phyloP scores from a whole-genome alignment of 2,329 filamentous ascomycete species.

The Grosmannia clavigera region DNA sequence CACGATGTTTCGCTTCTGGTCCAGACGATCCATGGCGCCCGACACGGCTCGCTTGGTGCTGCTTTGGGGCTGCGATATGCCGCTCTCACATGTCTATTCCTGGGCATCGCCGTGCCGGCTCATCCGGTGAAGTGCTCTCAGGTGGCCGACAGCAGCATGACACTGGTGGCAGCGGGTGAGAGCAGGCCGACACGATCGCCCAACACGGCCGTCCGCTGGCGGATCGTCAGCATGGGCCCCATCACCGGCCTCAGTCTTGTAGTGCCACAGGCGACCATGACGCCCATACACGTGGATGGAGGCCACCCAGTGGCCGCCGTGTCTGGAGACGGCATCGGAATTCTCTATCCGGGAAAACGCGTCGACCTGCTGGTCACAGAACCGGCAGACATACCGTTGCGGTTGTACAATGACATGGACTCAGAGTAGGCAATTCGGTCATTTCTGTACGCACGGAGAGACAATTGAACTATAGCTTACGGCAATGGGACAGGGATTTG shows the following conservation, averaged over 20 bases:
- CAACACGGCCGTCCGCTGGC: not conserved
- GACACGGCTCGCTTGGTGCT: not conserved
- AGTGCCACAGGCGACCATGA: slow-evolving; percentile 2
- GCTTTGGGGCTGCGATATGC: not conserved
- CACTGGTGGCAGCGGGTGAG: not conserved
- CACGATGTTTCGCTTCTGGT: not conserved
- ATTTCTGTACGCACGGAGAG: not conserved
- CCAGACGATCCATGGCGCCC: not conserved
- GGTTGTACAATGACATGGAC: not conserved
- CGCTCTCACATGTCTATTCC: not conserved
- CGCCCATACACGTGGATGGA: slow-evolving; percentile 8
- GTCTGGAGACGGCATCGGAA: not conserved
- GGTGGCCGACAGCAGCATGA: not conserved
- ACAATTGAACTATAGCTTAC: not conserved
- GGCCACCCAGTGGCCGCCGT: slow-evolving; percentile 4
- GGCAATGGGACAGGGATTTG: not conserved
- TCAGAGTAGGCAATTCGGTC: not conserved
- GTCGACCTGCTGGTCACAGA: slow-evolving; percentile 1
- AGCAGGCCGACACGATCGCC: too few relatives aligned
- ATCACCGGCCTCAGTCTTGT: slow-evolving; percentile 10
- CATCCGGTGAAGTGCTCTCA: not conserved
- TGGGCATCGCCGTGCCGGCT: slow-evolving; percentile 1
- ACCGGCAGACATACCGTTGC: not conserved
- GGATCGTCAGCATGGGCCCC: slow-evolving; percentile 12
- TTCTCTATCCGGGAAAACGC: slow-evolving; percentile 3